Base-by-base conservation (phyloP, 2,329 filamentous ascomycete genomes). In the Sclerotinia minor region DNA sequence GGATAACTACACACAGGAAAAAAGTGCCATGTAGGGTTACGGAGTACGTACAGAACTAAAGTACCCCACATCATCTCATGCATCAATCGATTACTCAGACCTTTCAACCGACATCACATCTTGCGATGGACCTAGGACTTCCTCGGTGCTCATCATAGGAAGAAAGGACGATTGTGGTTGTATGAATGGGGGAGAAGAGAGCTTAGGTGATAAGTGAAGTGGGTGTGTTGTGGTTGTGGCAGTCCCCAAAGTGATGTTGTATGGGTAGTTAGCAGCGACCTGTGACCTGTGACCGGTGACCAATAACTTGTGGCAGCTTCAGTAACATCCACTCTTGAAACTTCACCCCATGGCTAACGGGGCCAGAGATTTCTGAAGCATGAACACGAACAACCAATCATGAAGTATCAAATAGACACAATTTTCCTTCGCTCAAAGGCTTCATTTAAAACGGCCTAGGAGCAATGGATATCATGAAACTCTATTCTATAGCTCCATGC, bases 51-150 rank as follows among this genome's bases (percentile, higher is more conserved):
- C 9, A 49, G 15, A 21, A 41, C 38, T 6, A 52, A 41, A 19
- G 29, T 52, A 50, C 45, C 54, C 53, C 45, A 63, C 59, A 63
- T 50, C 47, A 24, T 63, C 59, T 63, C 45, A 50, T 52, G 59
- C 59, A 50, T 24, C 32, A 26, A 50, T 38, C 5, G 38, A 38
- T n/a, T 21, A 47, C 44, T 50, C 13, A 50, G 58, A 24, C 21
- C 26, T 11, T 49, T 49, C 21, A 13, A 50, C 32, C n/a, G 24
- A 38, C 58, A 61, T 29, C 44, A 24, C 21, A 59, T 21, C 32
- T 35, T 29, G 35, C 26, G 35, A 38, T 50, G n/a, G 59, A 50
- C 29, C 29, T 26, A 50, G 32, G 35, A 35, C 29, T 38, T 24
- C 32, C 15, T 29, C 26, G n/a, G n/a, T 38, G 8, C 50, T 50